A percentile compares a stretch with the other conserved stretches of the same genome.
These are phyloP conservation scores for Trichoderma reesei DNA, from an alignment of 495 filamentous ascomycete species.

Conservation along the genomic window DNA sequence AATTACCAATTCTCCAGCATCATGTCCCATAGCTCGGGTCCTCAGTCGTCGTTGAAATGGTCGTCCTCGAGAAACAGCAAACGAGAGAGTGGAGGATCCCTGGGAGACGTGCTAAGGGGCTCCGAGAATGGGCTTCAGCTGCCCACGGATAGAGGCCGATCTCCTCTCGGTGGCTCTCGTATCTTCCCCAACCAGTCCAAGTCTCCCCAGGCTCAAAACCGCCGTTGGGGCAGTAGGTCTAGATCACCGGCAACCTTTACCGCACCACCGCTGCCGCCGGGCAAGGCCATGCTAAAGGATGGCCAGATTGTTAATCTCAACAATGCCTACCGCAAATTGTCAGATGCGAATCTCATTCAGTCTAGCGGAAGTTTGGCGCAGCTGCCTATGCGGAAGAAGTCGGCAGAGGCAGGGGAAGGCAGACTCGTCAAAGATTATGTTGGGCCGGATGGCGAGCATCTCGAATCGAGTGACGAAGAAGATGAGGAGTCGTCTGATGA, in stretches of 20 bases:
- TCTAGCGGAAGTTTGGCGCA: slow-evolving; percentile 45
- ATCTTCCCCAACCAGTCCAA: slow-evolving; percentile 49
- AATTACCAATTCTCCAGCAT: slow-evolving; percentile 46
- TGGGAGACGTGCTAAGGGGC: slow-evolving; percentile 40
- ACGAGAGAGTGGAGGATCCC: slow-evolving; percentile 31
- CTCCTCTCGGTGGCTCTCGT: slow-evolving; percentile 33
- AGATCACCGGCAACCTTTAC: slow-evolving; percentile 44
- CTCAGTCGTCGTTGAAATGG: neutral
- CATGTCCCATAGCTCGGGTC: neutral
- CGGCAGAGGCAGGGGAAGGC: slow-evolving; percentile 39
- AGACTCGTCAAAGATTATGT: slow-evolving; percentile 67
- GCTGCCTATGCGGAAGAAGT: slow-evolving; percentile 37
- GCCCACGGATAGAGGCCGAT: slow-evolving; percentile 34
- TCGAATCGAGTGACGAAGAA: slow-evolving; percentile 46
- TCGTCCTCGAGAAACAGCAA: slow-evolving; percentile 14
- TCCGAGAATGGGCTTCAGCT: slow-evolving; percentile 33
- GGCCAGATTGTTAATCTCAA: slow-evolving; percentile 47
- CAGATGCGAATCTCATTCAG: slow-evolving; percentile 51
- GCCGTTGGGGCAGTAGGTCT: slow-evolving; percentile 43
- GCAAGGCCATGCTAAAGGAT: slow-evolving; percentile 37
- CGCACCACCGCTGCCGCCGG: slow-evolving; percentile 28
- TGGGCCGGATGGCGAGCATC: slow-evolving; percentile 49
- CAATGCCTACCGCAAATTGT: slow-evolving; percentile 51
- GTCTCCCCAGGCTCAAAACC: slow-evolving; percentile 40
- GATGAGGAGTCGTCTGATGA: slow-evolving; percentile 39